Conservation (phyloP, 2,329 filamentous ascomycete genomes). For the Pseudogymnoascus sp. region DNA sequence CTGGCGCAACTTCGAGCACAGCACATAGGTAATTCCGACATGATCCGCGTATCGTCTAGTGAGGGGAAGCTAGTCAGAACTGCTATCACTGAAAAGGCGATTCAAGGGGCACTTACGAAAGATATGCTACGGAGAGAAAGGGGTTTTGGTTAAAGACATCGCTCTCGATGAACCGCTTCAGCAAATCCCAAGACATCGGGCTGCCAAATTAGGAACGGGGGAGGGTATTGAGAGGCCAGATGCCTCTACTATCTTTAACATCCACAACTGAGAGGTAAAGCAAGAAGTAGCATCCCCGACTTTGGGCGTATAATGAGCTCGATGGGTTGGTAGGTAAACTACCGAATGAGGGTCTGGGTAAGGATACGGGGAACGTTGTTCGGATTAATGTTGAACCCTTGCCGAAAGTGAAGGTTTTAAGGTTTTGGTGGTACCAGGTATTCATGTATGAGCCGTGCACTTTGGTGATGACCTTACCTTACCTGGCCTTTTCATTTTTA, state of each 20-base stretch:
- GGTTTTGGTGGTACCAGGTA: constrained; percentile 1
- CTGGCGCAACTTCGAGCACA: constrained; percentile 80
- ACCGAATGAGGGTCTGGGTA: not conserved
- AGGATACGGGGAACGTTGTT: constrained; percentile 2
- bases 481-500: not conserved
- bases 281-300: constrained; percentile 3
- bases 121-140: constrained; percentile 79
- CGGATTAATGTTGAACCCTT: constrained; percentile 4
- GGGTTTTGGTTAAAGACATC: constrained; percentile 90
- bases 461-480: not conserved
- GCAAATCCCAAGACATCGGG: constrained; percentile 73
- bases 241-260: constrained; percentile 7
- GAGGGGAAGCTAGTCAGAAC: constrained; percentile 14
- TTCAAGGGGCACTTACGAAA: constrained; percentile 51
- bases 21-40: constrained; percentile 81
- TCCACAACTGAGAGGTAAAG: constrained; percentile 4
- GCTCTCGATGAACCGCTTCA: constrained; percentile 85
- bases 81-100: constrained; percentile 10
- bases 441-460: constrained; percentile 5
- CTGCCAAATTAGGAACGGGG: constrained; percentile 5
- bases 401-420: constrained; percentile 6
- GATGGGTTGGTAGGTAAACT: not conserved
- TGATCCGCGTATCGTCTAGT: constrained; percentile 76
- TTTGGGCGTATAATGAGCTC: constrained; percentile 5
- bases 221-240: not conserved